These are phyloP conservation scores for Mangifera indica DNA, from an alignment of 345 rosid genomes.

Conservation along the genomic window DNA sequence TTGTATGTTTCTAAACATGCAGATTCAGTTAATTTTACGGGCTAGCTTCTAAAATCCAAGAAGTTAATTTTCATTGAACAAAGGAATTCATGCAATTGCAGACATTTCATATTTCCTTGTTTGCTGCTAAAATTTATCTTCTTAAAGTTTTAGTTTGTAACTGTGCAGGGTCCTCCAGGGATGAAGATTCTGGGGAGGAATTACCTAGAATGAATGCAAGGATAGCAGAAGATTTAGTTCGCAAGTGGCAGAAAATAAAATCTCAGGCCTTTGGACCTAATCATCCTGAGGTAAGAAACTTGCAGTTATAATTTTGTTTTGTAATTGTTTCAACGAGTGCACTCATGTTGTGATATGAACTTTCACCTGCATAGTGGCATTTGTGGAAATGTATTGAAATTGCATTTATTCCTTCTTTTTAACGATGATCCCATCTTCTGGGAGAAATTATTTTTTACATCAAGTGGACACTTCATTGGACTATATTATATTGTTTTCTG, in stretches of 20 bases:
- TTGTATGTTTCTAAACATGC: background rate
- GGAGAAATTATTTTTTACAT: background rate
- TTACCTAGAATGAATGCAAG: slow-evolving; percentile 77
- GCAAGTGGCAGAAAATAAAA: slow-evolving; percentile 84
- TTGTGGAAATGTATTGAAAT: too few species aligned
- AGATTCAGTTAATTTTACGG: background rate
- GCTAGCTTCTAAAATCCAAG: background rate
- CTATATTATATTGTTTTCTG: background rate
- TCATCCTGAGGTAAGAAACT: slow-evolving; percentile 66
- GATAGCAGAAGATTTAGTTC: slow-evolving; percentile 73
- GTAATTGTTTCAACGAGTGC: background rate
- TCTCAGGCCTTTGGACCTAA: slow-evolving; percentile 82
- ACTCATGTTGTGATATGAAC: background rate
- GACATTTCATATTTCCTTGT: background rate
- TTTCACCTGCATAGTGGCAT: background rate
- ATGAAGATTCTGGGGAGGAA: slow-evolving; percentile 42
- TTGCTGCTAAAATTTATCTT: background rate
- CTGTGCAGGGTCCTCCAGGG: slow-evolving; percentile 26
- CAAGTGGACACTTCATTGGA: background rate
- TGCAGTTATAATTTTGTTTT: background rate
- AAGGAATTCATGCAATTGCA: slow-evolving; percentile 4
- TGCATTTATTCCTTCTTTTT: too few species aligned
- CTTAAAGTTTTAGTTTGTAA: background rate
- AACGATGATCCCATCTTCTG: background rate
- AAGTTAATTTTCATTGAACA: background rate